These are phyloP conservation scores for Penicillium sp. DNA, from an alignment of 2,329 filamentous ascomycete species.

Conservation along the genomic window DNA sequence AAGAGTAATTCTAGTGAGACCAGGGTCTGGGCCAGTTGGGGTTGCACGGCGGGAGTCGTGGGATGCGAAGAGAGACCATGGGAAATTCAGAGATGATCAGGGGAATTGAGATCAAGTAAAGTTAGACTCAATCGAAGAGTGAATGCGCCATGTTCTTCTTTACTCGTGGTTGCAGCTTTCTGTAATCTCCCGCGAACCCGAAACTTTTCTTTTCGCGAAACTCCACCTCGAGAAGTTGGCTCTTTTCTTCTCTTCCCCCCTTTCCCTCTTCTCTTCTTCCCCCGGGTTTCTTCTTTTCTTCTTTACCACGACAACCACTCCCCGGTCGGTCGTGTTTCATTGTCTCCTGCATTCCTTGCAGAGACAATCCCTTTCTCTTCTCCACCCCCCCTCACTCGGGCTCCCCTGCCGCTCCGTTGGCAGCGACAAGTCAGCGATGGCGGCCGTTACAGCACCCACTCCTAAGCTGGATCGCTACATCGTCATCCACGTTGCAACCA, in stretches of 20 bases:
- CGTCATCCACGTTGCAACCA: conserved; percentile 97
- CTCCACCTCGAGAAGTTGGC: conserved; percentile 25
- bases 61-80: not conserved
- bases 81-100: not conserved
- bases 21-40: conserved; percentile 1
- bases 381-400: conserved; percentile 16
- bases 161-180: not conserved
- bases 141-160: not conserved
- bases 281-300: conserved; percentile 13
- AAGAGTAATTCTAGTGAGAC: not conserved
- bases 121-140: not conserved
- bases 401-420: conserved; percentile 30
- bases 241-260: conserved; percentile 21
- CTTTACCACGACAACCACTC: conserved; percentile 25
- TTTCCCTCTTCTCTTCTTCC: conserved; percentile 20
- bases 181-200: conserved; percentile 20
- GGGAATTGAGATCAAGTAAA: not conserved
- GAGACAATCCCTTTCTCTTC: conserved; percentile 25
- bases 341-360: conserved; percentile 31
- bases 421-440: conserved; percentile 40
- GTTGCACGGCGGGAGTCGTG: conserved; percentile 3
- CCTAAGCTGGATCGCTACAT: conserved; percentile 91
- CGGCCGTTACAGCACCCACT: conserved; percentile 52
- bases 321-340: conserved; percentile 27
- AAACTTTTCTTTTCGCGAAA: conserved; percentile 16